Percentiles rank a stretch among this genome's conserved stretches.
phyloP scores from a whole-genome alignment of 176 grass and related monocot genomes.

The sorghum (Sorghum bicolor) region DNA sequence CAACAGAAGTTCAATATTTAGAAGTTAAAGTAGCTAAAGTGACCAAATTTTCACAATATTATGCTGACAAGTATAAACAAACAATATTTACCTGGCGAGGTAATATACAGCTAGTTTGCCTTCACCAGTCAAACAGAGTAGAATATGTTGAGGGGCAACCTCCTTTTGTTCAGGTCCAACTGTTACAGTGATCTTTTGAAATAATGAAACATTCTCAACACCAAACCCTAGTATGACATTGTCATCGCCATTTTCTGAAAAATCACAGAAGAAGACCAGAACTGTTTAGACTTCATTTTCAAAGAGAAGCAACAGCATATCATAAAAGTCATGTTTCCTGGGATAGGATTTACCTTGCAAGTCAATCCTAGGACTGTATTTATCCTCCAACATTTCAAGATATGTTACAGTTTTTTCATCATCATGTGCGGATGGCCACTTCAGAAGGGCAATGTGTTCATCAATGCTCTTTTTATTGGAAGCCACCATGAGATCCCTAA shows the following conservation, averaged over 20 bases:
- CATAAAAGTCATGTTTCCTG: conserved; percentile 4
- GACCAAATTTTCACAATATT: background rate
- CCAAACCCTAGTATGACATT: conserved; percentile 94
- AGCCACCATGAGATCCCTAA: conserved; percentile 68
- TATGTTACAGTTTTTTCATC: conserved; percentile 48
- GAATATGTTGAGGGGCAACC: conserved; percentile 74
- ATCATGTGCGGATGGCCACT: conserved; percentile 51
- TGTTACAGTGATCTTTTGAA: conserved; percentile 70
- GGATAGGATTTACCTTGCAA: conserved; percentile 62
- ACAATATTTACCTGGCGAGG: conserved; percentile 67
- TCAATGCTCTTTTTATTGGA: conserved; percentile 89
- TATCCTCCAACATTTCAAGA: conserved; percentile 87
- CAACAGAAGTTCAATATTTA: conserved; percentile 24
- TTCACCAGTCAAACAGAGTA: conserved; percentile 88
- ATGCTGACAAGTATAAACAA: background rate
- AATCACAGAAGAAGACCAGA: conserved; percentile 16
- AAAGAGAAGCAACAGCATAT: conserved; percentile 18
- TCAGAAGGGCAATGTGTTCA: conserved; percentile 81
- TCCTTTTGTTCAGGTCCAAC: conserved; percentile 63
- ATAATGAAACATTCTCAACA: conserved; percentile 84
- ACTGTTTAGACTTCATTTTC: conserved; percentile 23
- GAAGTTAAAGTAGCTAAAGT: conserved; percentile 11
- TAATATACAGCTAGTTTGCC: conserved; percentile 79
- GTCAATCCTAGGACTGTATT: conserved; percentile 84
- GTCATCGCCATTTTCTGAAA: conserved; percentile 91